phyloP scores from a whole-genome alignment of 208 protist genomes.

The Perkinsela sp. region DNA sequence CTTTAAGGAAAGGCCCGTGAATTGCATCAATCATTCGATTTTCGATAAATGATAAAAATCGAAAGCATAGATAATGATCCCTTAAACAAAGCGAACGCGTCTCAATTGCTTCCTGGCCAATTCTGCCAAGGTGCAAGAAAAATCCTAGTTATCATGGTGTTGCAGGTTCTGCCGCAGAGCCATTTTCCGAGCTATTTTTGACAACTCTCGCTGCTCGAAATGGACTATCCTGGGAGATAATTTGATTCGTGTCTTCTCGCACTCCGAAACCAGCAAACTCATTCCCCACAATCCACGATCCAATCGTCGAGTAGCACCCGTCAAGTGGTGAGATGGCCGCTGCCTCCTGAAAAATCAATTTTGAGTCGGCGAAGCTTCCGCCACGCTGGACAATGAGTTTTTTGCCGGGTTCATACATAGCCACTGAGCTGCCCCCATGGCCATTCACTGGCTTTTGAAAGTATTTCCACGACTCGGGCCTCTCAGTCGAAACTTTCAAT shows the following conservation, averaged over 20 bases:
- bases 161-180: background rate
- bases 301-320: constrained; percentile 54
- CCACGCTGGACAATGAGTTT: constrained; percentile 18
- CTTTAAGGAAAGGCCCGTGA: background rate
- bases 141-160: background rate
- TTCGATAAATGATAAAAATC: no score
- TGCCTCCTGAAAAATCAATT: constrained; percentile 55
- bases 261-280: constrained; percentile 35
- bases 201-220: background rate
- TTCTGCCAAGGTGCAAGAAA: no score
- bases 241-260: constrained; percentile 44
- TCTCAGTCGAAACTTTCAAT: constrained; percentile 27
- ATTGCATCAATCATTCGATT: background rate
- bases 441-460: constrained; percentile 57
- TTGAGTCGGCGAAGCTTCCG: constrained; percentile 36
- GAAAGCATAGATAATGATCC: no score
- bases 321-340: constrained; percentile 25
- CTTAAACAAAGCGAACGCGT: no score
- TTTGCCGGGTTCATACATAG: constrained; percentile 18
- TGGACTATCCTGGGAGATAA: constrained; percentile 10
- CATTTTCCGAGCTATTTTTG: no score
- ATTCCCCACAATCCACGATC: constrained; percentile 53
- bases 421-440: constrained; percentile 47
- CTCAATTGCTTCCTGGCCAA: no score
- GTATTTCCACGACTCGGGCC: constrained; percentile 20